A percentile compares a stretch with the other conserved stretches of the same genome.
Evolutionary conservation across 2,329 filamentous ascomycete genomes (phyloP).

Genomic region (Teratosphaeria epicoccoides): DNA sequence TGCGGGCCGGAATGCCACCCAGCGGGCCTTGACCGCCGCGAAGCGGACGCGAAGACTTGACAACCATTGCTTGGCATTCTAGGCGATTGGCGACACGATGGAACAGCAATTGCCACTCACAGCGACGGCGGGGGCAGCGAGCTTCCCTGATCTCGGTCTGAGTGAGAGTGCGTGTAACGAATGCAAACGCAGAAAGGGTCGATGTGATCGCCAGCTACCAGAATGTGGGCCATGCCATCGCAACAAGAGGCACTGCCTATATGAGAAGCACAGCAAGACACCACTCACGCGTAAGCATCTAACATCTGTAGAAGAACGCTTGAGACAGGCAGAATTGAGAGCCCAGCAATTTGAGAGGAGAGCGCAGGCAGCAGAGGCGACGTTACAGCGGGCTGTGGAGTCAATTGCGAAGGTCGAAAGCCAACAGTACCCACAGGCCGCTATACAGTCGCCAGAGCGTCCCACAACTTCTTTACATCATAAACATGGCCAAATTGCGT

Average conservation of each 20-base stretch:
- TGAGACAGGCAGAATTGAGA: conserved; percentile 23
- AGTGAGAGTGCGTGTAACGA: conserved; percentile 19
- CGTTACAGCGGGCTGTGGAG: conserved; percentile 5
- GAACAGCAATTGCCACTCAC: conserved; percentile 9
- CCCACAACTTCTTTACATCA: neutral
- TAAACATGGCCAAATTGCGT: neutral
- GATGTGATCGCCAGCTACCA: conserved; percentile 25
- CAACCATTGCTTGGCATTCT: neutral
- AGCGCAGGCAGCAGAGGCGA: conserved; percentile 13
- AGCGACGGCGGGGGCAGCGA: conserved; percentile 2
- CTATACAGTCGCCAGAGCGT: neutral
- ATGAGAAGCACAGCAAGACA: conserved; percentile 40
- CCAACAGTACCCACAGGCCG: neutral
- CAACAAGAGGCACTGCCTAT: conserved; percentile 38
- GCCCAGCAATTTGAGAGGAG: conserved; percentile 12
- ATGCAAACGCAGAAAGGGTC: conserved; percentile 18
- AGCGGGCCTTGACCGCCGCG: neutral
- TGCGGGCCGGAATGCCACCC: neutral
- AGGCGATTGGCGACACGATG: conserved; percentile 2
- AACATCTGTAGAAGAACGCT: conserved; percentile 35
- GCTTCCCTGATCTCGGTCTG: conserved; percentile 4
- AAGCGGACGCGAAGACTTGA: neutral
- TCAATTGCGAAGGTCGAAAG: neutral
- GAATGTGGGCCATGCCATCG: conserved; percentile 32
- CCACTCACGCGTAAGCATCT: conserved; percentile 39